Evolutionary conservation across 179 eudicot genomes (phyloP).

Genomic region (Camellia oleifera): DNA sequence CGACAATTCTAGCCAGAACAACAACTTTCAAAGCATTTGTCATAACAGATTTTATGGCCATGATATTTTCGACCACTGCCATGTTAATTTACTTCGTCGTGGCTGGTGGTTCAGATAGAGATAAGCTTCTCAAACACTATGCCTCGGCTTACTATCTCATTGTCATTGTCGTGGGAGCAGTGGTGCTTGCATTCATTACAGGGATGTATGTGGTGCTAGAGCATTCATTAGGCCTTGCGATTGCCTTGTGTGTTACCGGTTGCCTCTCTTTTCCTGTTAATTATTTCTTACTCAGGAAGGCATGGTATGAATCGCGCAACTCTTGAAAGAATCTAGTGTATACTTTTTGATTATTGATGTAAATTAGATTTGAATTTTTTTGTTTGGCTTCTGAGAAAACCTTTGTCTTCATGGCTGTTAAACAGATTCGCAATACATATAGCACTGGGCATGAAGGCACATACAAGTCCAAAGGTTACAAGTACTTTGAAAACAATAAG

Average conservation of each 20-base stretch:
- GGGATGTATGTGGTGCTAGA: not conserved
- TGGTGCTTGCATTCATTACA: constrained; percentile 14
- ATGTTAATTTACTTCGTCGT: not conserved
- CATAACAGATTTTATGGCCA: not conserved
- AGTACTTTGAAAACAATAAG: too few relatives aligned
- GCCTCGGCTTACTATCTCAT: not conserved
- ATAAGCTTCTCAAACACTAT: not conserved
- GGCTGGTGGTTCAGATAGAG: not conserved
- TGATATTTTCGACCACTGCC: not conserved
- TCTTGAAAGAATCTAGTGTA: not conserved
- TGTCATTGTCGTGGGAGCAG: not conserved
- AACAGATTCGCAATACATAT: too few relatives aligned
- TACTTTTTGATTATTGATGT: not conserved
- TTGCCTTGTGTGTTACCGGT: not conserved
- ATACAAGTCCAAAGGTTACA: too few relatives aligned
- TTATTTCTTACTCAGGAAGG: constrained; percentile 2
- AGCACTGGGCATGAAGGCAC: too few relatives aligned
- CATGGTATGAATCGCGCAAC: not conserved
- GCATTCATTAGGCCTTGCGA: not conserved
- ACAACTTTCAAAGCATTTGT: constrained; percentile 7
- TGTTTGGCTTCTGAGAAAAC: not conserved
- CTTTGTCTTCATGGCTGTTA: not conserved
- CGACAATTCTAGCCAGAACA: constrained; percentile 4
- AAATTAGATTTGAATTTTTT: not conserved
- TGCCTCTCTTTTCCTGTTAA: not conserved